phyloP scores from a whole-genome alignment of 2,329 filamentous ascomycete species.

The Blastomyces parvus region DNA sequence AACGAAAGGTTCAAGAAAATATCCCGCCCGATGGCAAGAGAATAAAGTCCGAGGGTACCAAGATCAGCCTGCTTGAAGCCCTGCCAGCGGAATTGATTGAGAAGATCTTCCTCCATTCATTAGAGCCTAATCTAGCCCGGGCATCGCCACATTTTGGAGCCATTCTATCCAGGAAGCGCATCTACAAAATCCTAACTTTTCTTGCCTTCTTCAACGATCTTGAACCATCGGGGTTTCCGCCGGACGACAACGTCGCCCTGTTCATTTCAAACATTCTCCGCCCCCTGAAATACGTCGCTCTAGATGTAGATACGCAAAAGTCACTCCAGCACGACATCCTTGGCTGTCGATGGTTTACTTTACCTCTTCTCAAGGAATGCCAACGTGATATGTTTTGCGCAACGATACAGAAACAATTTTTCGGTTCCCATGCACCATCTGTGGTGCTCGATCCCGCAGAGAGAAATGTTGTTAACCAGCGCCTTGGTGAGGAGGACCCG shows the following conservation, averaged over 20 bases:
- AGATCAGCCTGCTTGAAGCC: constrained; percentile 33
- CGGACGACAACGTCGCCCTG: neutral
- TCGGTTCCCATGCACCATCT: constrained; percentile 13
- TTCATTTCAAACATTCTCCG: constrained; percentile 26
- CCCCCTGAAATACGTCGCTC: constrained; percentile 27
- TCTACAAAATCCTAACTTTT: constrained; percentile 34
- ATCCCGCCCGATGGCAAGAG: neutral
- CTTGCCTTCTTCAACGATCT: constrained; percentile 25
- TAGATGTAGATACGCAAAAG: constrained; percentile 14
- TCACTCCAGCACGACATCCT: constrained; percentile 27
- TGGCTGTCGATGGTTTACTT: constrained; percentile 33
- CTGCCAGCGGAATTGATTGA: constrained; percentile 46
- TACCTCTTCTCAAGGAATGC: constrained; percentile 25
- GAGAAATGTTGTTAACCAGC: constrained; percentile 5
- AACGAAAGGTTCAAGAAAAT: neutral
- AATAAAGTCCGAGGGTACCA: neutral
- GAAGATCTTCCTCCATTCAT: constrained; percentile 41
- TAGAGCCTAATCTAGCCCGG: constrained; percentile 38
- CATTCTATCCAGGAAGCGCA: constrained; percentile 32
- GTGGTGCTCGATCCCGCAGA: constrained; percentile 19
- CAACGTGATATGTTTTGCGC: constrained; percentile 29
- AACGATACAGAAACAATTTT: constrained; percentile 28
- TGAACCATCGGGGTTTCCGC: neutral
- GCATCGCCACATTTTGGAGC: constrained; percentile 34
- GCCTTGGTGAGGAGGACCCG: neutral